Evolutionary conservation across 352 stramenopile genomes (phyloP).

Genomic region (Phytophthora podocarpi): DNA sequence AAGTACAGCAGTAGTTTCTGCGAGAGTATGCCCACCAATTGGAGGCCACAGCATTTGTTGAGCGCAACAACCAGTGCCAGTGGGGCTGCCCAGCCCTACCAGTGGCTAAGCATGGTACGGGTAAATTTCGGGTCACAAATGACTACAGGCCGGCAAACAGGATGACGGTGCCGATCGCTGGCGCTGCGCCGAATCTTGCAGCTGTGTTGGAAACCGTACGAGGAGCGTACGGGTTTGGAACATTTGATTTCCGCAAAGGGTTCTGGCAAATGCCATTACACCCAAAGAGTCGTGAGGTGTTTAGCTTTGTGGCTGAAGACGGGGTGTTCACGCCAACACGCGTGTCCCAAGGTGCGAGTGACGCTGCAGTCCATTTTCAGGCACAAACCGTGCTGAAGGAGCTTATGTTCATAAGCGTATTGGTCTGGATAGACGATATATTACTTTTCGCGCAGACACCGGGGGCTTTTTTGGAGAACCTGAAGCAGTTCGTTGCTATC

Average conservation of each 20-base stretch:
- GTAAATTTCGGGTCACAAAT: too few species aligned
- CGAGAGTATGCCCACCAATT: neutral
- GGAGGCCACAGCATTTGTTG: neutral
- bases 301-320: neutral
- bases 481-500: neutral
- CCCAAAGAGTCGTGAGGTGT: neutral
- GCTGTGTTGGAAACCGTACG: too few species aligned
- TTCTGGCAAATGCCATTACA: too few species aligned
- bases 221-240: too few species aligned
- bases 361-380: constrained; percentile 2
- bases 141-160: too few species aligned
- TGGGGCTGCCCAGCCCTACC: constrained; percentile 2
- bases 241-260: too few species aligned
- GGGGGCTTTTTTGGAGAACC: neutral
- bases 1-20: neutral
- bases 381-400: constrained; percentile 6
- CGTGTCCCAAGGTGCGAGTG: neutral
- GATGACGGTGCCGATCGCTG: too few species aligned
- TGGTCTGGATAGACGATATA: constrained; percentile 12
- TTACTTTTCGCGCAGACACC: neutral
- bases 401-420: constrained; percentile 1
- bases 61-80: neutral
- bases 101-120: neutral
- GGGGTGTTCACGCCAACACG: neutral
- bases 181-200: too few species aligned